Conservation (phyloP, 2,329 filamentous ascomycete species). For the Monosporascus sp. region DNA sequence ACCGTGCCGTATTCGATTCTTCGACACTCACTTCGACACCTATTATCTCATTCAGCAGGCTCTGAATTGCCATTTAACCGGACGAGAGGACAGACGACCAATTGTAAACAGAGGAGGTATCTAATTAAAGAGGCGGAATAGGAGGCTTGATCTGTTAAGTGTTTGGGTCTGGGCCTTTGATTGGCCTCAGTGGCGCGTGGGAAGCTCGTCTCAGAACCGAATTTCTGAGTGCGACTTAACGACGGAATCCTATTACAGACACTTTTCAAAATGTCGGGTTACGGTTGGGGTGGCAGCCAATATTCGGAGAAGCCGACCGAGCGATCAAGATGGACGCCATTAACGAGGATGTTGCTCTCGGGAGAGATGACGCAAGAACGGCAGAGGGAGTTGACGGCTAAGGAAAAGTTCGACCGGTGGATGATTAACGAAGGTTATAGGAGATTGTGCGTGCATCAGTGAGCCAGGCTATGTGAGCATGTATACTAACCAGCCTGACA, state of each 20-base stretch:
- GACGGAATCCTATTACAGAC: constrained; percentile 10
- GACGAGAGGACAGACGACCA: constrained; percentile 11
- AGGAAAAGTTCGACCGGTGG: constrained; percentile 76
- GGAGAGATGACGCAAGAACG: constrained; percentile 74
- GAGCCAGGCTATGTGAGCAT: constrained; percentile 6
- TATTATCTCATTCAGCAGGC: constrained; percentile 44
- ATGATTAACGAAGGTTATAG: constrained; percentile 87
- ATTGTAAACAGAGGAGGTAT: neutral
- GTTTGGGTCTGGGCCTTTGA: constrained; percentile 6
- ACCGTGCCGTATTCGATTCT: constrained; percentile 17
- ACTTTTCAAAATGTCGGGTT: constrained; percentile 29
- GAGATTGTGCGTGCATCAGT: constrained; percentile 56
- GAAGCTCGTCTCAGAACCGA: constrained; percentile 7
- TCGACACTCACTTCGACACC: constrained; percentile 26
- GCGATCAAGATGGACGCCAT: constrained; percentile 74
- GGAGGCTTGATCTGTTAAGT: neutral
- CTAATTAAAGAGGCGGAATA: neutral
- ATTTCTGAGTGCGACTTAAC: constrained; percentile 5
- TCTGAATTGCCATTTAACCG: constrained; percentile 36
- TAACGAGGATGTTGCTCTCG: constrained; percentile 77
- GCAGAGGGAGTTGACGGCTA: constrained; percentile 60
- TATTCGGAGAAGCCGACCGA: constrained; percentile 50
- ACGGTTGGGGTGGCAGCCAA: constrained; percentile 18
- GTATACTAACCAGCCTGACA: constrained; percentile 28
- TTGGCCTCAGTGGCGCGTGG: constrained; percentile 8